Evolutionary conservation across 441 rosid species (phyloP), one percentile per base, ranked within the genome.

Genomic region (Arabidopsis lyrata): DNA sequence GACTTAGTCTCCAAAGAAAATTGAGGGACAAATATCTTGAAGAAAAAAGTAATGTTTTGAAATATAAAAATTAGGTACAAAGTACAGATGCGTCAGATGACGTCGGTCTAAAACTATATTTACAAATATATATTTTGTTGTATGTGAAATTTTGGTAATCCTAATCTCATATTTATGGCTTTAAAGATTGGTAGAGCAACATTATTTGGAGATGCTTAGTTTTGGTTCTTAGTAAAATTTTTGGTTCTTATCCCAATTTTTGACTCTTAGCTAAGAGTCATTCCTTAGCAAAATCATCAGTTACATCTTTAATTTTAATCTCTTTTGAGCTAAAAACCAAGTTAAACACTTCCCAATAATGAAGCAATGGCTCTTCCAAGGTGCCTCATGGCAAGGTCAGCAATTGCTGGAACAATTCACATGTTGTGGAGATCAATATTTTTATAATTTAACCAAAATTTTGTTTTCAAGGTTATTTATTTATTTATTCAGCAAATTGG

Each of bases 361-460:
- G 61, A 56, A 70, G 47, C 71, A 63, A 76, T 76, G 80, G 39
- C 80, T 70, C 55, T 63, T 76, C 66, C 16, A 55, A 63, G 44
- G 38, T 63, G 66, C 61, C 62, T 76, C 70, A 63, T 63, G 75
- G 71, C 62, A 76, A 69, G 71, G 55, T 70, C 72, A 76, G 71
- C 75, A 63, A 63, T 63, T 76, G 72, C 75, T 56, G 80, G 75
- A 76, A 63, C 80, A 52, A 63, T 63, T 76, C 80, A 70, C 80
- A 70, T 70, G 72, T 57, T 63, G 75, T 56, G 62, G 41, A 63
- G 56, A 62, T 53, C 48, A 35, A 36, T 62, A 55, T 36, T 16
- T 34, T 50, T 74, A 1, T 10, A 1, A 52, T 52, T 36, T 68
- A 3, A 59, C 34, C 3, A n/a, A 67, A 75, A 41, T 50, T 49